Percentiles rank a stretch among this genome's conserved stretches.
These are phyloP conservation scores for Myxozyma lipomycoides DNA, from an alignment of 805 yeast species.

Conservation along the genomic window DNA sequence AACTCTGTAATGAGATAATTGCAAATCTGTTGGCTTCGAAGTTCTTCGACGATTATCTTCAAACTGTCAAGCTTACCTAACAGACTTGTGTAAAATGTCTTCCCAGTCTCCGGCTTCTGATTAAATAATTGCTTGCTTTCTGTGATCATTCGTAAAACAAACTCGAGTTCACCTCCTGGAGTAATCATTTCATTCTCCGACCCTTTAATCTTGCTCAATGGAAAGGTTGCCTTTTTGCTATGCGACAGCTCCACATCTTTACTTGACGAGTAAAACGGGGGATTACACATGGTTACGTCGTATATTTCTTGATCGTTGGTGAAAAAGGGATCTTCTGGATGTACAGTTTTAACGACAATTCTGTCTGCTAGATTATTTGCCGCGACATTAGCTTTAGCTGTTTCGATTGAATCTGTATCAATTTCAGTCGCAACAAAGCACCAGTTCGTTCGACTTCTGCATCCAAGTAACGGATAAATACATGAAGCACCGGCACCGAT, in stretches of 20 bases:
- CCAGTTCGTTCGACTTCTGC: conserved; percentile 30
- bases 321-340: conserved; percentile 26
- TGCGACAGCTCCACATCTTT: conserved; percentile 36
- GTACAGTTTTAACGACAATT: conserved; percentile 26
- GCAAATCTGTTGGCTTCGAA: conserved; percentile 4
- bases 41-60: conserved; percentile 8
- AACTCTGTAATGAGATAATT: conserved; percentile 27
- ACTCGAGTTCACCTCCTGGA: conserved; percentile 47
- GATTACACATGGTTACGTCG: conserved; percentile 48
- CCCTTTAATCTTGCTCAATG: conserved; percentile 36
- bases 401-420: conserved; percentile 36
- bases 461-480: conserved; percentile 46
- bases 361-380: conserved; percentile 32
- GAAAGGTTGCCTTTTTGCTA: conserved; percentile 31
- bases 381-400: conserved; percentile 35
- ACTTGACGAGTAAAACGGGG: conserved; percentile 47
- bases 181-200: conserved; percentile 41
- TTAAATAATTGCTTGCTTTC: conserved; percentile 33
- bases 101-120: not conserved
- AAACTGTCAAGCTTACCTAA: conserved; percentile 34
- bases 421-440: conserved; percentile 46
- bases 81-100: conserved; percentile 43
- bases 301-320: not conserved
- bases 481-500: conserved; percentile 49
- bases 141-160: conserved; percentile 39